phyloP scores from a whole-genome alignment of 2,329 filamentous ascomycete species.

The Sporothrix luriei region DNA sequence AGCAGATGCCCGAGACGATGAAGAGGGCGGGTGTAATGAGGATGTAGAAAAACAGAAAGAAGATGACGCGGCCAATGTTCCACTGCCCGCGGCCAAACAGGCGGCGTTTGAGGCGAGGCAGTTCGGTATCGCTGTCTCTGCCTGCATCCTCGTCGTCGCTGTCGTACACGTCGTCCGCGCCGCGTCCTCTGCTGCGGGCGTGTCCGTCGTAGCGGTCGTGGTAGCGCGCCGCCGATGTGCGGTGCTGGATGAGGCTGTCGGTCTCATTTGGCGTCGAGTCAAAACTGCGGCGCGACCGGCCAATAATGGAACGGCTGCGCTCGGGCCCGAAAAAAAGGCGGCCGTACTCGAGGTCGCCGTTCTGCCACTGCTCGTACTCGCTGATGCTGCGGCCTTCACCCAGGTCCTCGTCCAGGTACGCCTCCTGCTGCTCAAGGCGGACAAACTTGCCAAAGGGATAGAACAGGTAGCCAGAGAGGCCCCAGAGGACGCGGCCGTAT shows the following conservation, averaged over 20 bases:
- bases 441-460: constrained; percentile 98
- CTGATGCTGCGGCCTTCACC: constrained; percentile 96
- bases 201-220: constrained; percentile 5
- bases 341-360: constrained; percentile 92
- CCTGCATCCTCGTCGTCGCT: constrained; percentile 18
- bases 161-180: constrained; percentile 23
- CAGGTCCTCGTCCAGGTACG: constrained; percentile 90
- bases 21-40: constrained; percentile 85
- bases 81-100: constrained; percentile 94
- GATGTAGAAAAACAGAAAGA: constrained; percentile 95
- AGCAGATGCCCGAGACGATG: constrained; percentile 83
- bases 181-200: not conserved
- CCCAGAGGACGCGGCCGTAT: constrained; percentile 84
- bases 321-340: constrained; percentile 92
- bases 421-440: constrained; percentile 88
- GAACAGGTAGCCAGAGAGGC: constrained; percentile 81
- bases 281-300: constrained; percentile 82
- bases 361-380: constrained; percentile 99
- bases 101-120: constrained; percentile 68
- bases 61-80: constrained; percentile 91
- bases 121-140: constrained; percentile 38
- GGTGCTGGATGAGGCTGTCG: constrained; percentile 79
- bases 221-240: constrained; percentile 22
- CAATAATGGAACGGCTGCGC: constrained; percentile 75
- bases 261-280: constrained; percentile 84